These are phyloP conservation scores for Chaetomiaceae sp. DNA, from an alignment of 2,329 filamentous ascomycete genomes.

Conservation along the genomic window DNA sequence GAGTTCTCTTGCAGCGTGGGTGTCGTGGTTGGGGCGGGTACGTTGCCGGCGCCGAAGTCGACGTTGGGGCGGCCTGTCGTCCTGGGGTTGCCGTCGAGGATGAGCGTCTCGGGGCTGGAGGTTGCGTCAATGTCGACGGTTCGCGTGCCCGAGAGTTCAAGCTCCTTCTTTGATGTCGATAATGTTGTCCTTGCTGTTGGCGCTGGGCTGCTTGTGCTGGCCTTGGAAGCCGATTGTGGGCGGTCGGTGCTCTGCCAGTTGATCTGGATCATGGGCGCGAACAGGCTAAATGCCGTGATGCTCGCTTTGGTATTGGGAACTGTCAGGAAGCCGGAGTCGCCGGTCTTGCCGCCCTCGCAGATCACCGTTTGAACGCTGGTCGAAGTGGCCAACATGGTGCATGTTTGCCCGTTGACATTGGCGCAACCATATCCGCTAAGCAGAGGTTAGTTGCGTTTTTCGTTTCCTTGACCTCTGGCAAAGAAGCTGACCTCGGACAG, in stretches of 20 bases:
- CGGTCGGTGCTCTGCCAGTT: conserved; percentile 28
- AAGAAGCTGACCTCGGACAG: conserved; percentile 25
- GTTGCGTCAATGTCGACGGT: conserved; percentile 8
- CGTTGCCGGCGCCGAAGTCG: neutral
- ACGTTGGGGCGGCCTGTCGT: neutral
- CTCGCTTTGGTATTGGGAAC: conserved; percentile 16
- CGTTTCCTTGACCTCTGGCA: neutral
- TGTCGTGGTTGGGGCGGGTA: neutral
- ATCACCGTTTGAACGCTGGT: conserved; percentile 23
- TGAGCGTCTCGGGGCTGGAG: conserved; percentile 12
- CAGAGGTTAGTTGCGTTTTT: neutral
- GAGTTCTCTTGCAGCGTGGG: conserved; percentile 3
- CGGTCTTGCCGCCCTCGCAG: conserved; percentile 22
- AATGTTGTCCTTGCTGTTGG: conserved; percentile 2
- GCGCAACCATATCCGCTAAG: conserved; percentile 26
- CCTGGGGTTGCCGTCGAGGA: conserved; percentile 9
- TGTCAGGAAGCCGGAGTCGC: conserved; percentile 14
- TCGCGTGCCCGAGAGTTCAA: conserved; percentile 7
- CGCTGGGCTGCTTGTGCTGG: neutral
- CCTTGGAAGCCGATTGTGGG: conserved; percentile 4
- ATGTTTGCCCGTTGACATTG: conserved; percentile 28
- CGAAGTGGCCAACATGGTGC: conserved; percentile 23
- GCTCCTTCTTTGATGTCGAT: neutral
- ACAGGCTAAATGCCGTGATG: conserved; percentile 24
- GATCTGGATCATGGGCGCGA: conserved; percentile 29